Percentiles rank a stretch among this genome's conserved stretches.
Evolutionary conservation across 2,329 filamentous ascomycete species (phyloP).

Genomic region (Zymoseptoria ardabiliae): DNA sequence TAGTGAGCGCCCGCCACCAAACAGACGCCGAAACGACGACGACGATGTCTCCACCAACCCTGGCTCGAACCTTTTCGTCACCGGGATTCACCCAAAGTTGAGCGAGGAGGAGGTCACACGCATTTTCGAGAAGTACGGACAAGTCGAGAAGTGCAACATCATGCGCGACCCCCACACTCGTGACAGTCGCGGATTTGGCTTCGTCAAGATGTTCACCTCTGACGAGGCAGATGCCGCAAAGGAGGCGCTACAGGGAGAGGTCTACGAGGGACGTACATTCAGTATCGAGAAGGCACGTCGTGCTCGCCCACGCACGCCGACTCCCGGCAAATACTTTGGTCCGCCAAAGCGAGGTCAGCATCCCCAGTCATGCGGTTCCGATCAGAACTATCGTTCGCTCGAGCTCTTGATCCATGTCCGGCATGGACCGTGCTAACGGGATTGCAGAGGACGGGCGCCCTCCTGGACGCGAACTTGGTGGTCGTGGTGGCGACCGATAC

Average conservation of each 20-base stretch:
- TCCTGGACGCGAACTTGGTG: slow-evolving; percentile 33
- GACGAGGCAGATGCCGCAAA: slow-evolving; percentile 96
- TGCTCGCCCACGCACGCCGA: slow-evolving; percentile 88
- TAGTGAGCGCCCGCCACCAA: slow-evolving; percentile 39
- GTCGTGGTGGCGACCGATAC: slow-evolving; percentile 38
- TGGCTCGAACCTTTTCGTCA: slow-evolving; percentile 97
- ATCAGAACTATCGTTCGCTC: slow-evolving; percentile 3
- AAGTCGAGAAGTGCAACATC: slow-evolving; percentile 98
- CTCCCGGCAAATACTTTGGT: slow-evolving; percentile 97
- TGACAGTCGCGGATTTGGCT: slow-evolving; percentile 96
- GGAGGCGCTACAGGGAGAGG: slow-evolving; percentile 89
- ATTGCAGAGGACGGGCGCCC: slow-evolving; percentile 37
- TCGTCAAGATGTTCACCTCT: slow-evolving; percentile 96
- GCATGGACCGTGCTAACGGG: slow-evolving; percentile 15
- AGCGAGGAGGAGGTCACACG: slow-evolving; percentile 84
- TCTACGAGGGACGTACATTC: slow-evolving; percentile 88
- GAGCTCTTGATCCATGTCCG: slow-evolving; percentile 8
- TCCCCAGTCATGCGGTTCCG: slow-evolving; percentile 10
- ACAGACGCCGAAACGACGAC: slow-evolving; percentile 34
- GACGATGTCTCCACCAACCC: slow-evolving; percentile 78
- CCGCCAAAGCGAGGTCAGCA: slow-evolving; percentile 69
- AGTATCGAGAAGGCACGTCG: slow-evolving; percentile 99
- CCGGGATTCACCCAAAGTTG: slow-evolving; percentile 90
- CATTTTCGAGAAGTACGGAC: slow-evolving; percentile 97
- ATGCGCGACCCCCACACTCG: slow-evolving; percentile 98